A percentile compares a stretch with the other conserved stretches of the same genome.
phyloP scores from a whole-genome alignment of 2,329 filamentous ascomycete genomes.

The Acrocalymma vagum region DNA sequence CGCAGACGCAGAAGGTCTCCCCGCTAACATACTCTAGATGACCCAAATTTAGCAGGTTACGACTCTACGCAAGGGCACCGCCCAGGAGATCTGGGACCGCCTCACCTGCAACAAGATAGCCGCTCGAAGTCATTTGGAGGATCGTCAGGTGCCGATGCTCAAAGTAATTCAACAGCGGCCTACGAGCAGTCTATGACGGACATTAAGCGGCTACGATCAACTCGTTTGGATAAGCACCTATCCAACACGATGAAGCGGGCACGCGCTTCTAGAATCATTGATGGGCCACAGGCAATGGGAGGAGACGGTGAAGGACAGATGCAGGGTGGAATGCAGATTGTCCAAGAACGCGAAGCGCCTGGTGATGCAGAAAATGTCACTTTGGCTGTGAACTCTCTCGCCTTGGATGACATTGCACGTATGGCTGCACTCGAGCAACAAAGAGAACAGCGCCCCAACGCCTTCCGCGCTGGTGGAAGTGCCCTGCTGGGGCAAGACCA shows the following conservation, averaged over 20 bases:
- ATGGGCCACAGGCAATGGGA: conserved; percentile 78
- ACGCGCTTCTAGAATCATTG: conserved; percentile 89
- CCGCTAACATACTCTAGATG: conserved; percentile 61
- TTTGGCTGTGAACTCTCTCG: conserved; percentile 90
- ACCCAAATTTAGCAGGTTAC: conserved; percentile 72
- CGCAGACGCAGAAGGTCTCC: conserved; percentile 37
- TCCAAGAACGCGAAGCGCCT: conserved; percentile 77
- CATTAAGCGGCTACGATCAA: conserved; percentile 89
- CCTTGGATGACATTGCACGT: conserved; percentile 92
- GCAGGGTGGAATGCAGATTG: conserved; percentile 74
- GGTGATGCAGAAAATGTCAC: conserved; percentile 80
- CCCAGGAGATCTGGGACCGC: conserved; percentile 58
- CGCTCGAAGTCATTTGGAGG: conserved; percentile 79
- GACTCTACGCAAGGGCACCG: conserved; percentile 72
- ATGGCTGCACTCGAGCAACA: conserved; percentile 97
- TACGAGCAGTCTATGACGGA: conserved; percentile 97
- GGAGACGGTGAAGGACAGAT: conserved; percentile 73
- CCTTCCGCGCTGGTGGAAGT: conserved; percentile 77
- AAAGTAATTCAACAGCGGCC: conserved; percentile 66
- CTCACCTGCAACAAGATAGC: conserved; percentile 69
- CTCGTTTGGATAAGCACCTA: conserved; percentile 90
- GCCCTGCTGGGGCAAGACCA: conserved; percentile 72
- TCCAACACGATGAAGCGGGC: conserved; percentile 93
- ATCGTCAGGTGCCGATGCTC: conserved; percentile 63
- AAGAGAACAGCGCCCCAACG: conserved; percentile 84